Evolutionary conservation across 345 rosid species (phyloP).

Genomic region (Eutrema japonicum): DNA sequence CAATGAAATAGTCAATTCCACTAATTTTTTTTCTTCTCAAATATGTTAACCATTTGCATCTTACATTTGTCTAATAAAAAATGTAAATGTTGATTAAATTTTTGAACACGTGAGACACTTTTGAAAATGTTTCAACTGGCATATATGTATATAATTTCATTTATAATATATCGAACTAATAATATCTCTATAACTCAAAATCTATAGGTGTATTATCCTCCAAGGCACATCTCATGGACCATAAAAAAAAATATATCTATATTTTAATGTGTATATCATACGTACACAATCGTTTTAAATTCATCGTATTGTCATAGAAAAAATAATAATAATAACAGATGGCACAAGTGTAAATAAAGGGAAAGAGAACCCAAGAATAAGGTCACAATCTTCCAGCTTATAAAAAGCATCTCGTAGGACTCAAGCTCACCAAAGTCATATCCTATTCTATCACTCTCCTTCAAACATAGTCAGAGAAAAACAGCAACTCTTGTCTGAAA

Average conservation of each 20-base stretch:
- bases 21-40: too few species aligned
- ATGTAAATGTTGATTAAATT: neutral
- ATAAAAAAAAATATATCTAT: neutral
- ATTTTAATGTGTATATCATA: slow-evolving; percentile 5
- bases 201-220: neutral
- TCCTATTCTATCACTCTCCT: slow-evolving; percentile 30
- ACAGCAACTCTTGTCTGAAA: slow-evolving; percentile 38
- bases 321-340: neutral
- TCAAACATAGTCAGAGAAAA: slow-evolving; percentile 34
- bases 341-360: slow-evolving; percentile 30
- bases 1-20: too few species aligned
- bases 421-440: slow-evolving; percentile 39
- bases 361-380: slow-evolving; percentile 19
- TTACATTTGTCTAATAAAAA: neutral
- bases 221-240: neutral
- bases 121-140: neutral
- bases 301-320: neutral
- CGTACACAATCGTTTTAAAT: neutral
- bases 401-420: slow-evolving; percentile 42
- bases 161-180: neutral
- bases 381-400: slow-evolving; percentile 33
- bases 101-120: neutral
- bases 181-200: neutral
- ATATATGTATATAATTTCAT: neutral
- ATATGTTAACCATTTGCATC: too few species aligned